Evolutionary conservation across 179 eudicot species (phyloP), one percentile per base, ranked within the genome.

Genomic region (Silene noctiflora): DNA sequence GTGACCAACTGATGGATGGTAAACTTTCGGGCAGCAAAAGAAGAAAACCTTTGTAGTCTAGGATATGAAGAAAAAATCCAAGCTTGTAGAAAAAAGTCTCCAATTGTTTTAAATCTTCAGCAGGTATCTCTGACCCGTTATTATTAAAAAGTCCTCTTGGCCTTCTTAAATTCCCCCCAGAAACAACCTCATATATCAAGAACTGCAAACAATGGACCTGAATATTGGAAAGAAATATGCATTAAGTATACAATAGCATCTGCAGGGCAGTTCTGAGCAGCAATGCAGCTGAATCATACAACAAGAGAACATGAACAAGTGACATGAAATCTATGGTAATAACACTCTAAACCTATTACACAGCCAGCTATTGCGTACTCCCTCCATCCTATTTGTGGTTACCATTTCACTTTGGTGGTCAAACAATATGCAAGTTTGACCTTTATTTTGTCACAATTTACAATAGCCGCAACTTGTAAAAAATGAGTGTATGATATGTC

Each of bases 191-290:
- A 42, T 96, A 96, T 81, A 96, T 91, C 71, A 96, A 79, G 82
- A 93, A 96, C 86, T 96, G 99, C 91, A 96, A 81, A 88, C 99
- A 96, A 74, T 96, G 99, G 71, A 93, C 89, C 99, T 96, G 90
- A 70, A 81, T 27, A 20, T 63, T 16, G 66, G 61, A 72, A 78
- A 71, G 69, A 33, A 67, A 76, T 56, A 73, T 71, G 42, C 42
- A 42, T 31, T 3, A 65, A 74, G 65, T n/a, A 31, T 25, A 72
- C 48, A 33, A 71, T 62, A 19, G 35, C 16, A 76, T 10, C 59
- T 16, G 35, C 53, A 13, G 6, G 58, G 55, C 58, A 59, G 39
- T 70, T 48, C 4, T 42, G 58, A 61, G 17, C 35, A 69, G 56
- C 53, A 59, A 46, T 20, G 19, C 67, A 72, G 51, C 48, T 8